These are phyloP conservation scores for Rugosomyces carneus DNA, from an alignment of 1,284 basidiomycete species.

Conservation along the genomic window DNA sequence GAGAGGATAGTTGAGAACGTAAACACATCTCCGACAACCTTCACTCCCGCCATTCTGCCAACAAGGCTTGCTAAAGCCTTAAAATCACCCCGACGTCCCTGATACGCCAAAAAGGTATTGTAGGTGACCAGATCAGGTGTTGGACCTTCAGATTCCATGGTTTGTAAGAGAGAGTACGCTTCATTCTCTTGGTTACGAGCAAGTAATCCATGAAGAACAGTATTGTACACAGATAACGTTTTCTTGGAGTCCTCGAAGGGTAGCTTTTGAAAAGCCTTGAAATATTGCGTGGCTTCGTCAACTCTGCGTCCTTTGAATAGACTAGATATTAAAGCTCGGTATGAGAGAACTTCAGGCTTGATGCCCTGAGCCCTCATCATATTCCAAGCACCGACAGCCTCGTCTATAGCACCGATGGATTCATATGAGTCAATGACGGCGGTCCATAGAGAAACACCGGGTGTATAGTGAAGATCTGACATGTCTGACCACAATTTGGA, in stretches of 20 bases:
- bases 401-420: conserved; percentile 36
- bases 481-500: conserved; percentile 62
- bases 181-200: conserved; percentile 33
- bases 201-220: conserved; percentile 58
- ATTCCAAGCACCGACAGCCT: conserved; percentile 51
- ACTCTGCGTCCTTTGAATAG: conserved; percentile 43
- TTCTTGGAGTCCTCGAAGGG: conserved; percentile 21
- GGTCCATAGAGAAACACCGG: conserved; percentile 54
- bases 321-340: conserved; percentile 54
- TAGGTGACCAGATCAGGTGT: conserved; percentile 67
- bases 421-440: conserved; percentile 58
- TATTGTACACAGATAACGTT: conserved; percentile 52
- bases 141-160: conserved; percentile 47
- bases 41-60: conserved; percentile 45
- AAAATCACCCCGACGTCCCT: conserved; percentile 56
- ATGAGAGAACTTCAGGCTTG: conserved; percentile 48
- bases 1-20: conserved; percentile 79
- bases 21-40: conserved; percentile 64
- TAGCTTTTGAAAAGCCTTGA: conserved; percentile 43
- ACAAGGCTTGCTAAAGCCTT: conserved; percentile 50
- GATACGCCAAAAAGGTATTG: conserved; percentile 71
- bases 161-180: conserved; percentile 41
- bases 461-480: conserved; percentile 38
- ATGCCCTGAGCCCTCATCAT: conserved; percentile 48
- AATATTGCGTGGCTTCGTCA: conserved; percentile 42